Evolutionary conservation across 306 rosid species (phyloP), one percentile per base, ranked within the genome.

Genomic region (Lotus japonicus): DNA sequence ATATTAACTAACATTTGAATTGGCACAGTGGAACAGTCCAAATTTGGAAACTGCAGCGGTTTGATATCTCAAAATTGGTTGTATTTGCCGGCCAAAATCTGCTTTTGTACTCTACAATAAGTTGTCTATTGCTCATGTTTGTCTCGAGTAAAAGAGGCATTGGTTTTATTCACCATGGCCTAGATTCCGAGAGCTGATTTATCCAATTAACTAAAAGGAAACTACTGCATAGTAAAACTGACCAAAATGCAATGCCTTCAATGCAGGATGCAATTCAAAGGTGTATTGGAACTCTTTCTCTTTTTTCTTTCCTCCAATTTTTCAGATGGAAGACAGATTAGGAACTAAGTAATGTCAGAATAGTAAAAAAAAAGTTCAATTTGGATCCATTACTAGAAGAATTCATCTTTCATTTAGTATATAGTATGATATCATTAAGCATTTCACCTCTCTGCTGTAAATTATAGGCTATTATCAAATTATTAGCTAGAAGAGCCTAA

Each of bases 71-170:
- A 13, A 19, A 28, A 28, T 48, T 65, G 73, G 71, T 50, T 52
- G 49, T 45, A 17, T 11, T 75, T 79, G 91, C 91, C 83, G 88
- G 87, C 91, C 55, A 26, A 84, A 78, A 59, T 57, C 79, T 76
- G 79, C 78, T 35, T 38, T 17, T 41, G 5, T 4, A 31, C 36
- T 31, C 7, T 31, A 31, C 36, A 31, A 31, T 38, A 64, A 13
- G 31, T 62, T 64, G 48, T 64, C 73, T 31, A 42, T 56, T 48
- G 63, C 23, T 11, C 19, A 39, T 35, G 28, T 10, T 23, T 38
- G 54, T 21, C 14, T 44, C 64, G 7, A 31, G 36, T 31, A 31
- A 31, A 42, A 44, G 35, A 39, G 55, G 6, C 54, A 28, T 11
- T 15, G 45, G n/a, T n/a, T n/a, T n/a, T n/a, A n/a, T n/a, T n/a